Base-by-base conservation (phyloP, 345 rosid genomes). In the Diplotaxis tenuifolia region DNA sequence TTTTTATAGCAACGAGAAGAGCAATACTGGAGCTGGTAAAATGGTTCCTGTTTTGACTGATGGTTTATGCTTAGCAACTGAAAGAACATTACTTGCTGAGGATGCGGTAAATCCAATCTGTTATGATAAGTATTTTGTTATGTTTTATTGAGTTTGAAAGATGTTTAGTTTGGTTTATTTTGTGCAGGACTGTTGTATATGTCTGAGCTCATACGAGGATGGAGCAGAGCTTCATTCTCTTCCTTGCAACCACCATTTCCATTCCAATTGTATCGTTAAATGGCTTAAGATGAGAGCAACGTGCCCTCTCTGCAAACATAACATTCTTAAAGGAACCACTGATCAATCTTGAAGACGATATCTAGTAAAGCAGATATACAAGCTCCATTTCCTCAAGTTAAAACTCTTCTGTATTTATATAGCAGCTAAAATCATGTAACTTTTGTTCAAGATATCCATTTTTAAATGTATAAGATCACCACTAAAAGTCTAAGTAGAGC, bases 221-320 rank as follows among this genome's bases (percentile, higher is more conserved):
- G 96, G 91, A 4, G 88, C 72, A 9, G 96, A 95, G 86, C 96
- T 95, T 60, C 90, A 85, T 79, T 62, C 92, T 21, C 96, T 95
- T 3, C 98, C 98, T 12, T 92, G 99, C 81, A 88, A 83, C 84
- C 99, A 95, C 74, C 99, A 90, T 83, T 95, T 92, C 72, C 97
- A 95, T 76, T 78, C 89, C 0, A 70, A 81, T 1, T 95, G 99
- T 81, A 92, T 95, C 0, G 91, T 81, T 73, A 95, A 88, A 82
- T 95, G 99, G 98, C 96, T 95, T 4, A 95, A 88, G 88, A 95
- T 95, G 96, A 90, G 89, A 72, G 97, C 99, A n/a, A 95, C 97
- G 15, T 95, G 99, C 61, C 97, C 97, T 56, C 96, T 95, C 79
- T 95, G 99, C 90, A 95, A 95, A 79, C 90, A 82, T 86, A 85